Evolutionary conservation across 1,284 basidiomycete genomes (phyloP).

Genomic region (Moesziomyces antarcticus): DNA sequence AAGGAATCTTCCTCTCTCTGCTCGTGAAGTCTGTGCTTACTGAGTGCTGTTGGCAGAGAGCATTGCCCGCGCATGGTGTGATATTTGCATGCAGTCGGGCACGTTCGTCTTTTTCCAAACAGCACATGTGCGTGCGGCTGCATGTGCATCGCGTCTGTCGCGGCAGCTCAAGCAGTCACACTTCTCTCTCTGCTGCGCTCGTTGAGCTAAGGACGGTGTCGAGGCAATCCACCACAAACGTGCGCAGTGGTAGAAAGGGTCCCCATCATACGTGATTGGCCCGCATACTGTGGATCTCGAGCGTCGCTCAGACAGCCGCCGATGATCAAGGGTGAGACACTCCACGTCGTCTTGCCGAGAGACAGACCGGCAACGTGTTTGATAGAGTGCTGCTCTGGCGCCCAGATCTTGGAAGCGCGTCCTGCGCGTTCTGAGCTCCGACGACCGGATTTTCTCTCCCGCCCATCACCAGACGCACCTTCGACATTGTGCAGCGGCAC

Average conservation of each 20-base stretch:
- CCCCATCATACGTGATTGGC: not conserved
- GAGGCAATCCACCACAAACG: too few species aligned
- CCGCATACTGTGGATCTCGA: not conserved
- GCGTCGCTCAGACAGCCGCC: constrained; percentile 7
- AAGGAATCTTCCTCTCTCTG: not conserved
- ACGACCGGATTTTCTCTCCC: not conserved
- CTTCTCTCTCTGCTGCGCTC: not conserved
- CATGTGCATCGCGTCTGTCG: not conserved
- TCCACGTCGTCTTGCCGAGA: not conserved
- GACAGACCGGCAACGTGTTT: not conserved
- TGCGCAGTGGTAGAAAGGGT: not conserved
- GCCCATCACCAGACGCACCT: not conserved
- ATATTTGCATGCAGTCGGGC: too few species aligned
- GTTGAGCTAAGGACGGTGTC: not conserved
- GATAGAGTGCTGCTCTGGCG: not conserved
- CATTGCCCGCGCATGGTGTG: too few species aligned
- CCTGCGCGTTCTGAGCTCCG: not conserved
- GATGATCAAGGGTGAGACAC: constrained; percentile 27
- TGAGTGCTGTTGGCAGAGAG: too few species aligned
- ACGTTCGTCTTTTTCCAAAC: not conserved
- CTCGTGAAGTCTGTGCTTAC: too few species aligned
- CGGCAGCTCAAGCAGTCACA: not conserved
- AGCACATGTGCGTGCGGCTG: not conserved
- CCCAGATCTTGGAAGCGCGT: not conserved
- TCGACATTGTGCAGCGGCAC: too few species aligned